phyloP scores from a whole-genome alignment of 441 rosid species.

The Lepidium campestre region DNA sequence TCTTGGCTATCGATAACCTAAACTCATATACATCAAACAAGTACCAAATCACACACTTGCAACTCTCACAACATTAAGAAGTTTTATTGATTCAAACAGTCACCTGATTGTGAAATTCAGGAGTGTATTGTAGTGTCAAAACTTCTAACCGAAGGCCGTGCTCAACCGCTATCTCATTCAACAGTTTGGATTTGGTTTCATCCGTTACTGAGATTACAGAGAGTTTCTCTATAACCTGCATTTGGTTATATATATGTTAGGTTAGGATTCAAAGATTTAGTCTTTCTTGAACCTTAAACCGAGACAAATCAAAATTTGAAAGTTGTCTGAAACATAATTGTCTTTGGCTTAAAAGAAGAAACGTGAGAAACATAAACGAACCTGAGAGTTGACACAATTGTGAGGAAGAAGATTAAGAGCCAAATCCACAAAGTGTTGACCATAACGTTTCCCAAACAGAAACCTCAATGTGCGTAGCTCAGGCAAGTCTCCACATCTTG shows the following conservation, averaged over 20 bases:
- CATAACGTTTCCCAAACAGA: slow-evolving; percentile 67
- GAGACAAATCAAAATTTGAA: background rate
- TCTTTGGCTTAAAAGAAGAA: background rate
- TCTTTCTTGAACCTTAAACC: background rate
- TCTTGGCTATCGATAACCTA: background rate
- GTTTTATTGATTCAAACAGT: background rate
- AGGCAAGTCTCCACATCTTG: slow-evolving; percentile 78
- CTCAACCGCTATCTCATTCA: slow-evolving; percentile 50
- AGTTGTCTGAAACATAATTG: background rate
- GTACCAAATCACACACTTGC: background rate
- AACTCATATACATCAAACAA: background rate
- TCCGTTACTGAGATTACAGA: slow-evolving; percentile 39
- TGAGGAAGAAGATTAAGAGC: slow-evolving; percentile 59
- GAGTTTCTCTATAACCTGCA: slow-evolving; percentile 52
- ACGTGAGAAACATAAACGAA: slow-evolving; percentile 8
- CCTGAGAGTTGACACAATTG: slow-evolving; percentile 66
- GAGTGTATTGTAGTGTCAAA: slow-evolving; percentile 49
- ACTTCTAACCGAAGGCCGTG: slow-evolving; percentile 31
- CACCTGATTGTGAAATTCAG: slow-evolving; percentile 44
- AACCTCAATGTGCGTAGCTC: slow-evolving; percentile 63
- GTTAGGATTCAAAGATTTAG: background rate
- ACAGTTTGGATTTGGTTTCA: slow-evolving; percentile 40
- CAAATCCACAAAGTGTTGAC: slow-evolving; percentile 38
- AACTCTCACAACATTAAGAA: background rate
- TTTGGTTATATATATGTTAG: background rate